Evolutionary conservation across 805 yeast species (phyloP), one percentile per base, ranked within the genome.

Genomic region (Lipomyces starkeyi): DNA sequence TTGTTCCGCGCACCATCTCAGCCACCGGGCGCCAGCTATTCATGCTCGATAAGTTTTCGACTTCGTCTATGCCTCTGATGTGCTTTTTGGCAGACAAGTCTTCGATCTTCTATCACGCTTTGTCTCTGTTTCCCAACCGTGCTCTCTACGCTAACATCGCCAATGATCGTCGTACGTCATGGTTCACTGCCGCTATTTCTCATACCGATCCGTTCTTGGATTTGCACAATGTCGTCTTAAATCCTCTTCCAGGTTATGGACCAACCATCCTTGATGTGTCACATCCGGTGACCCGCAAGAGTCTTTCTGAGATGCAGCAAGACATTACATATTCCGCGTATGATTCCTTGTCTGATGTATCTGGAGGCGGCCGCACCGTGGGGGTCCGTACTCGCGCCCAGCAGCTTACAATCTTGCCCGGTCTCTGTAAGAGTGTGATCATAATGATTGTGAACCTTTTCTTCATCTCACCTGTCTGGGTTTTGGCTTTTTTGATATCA

Each of bases 131-230:
- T 79, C 78, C 83, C 67, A 76, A 85, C 70, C 82, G 83, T 56
- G 77, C 87, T 5, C 78, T 91, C 58, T 91, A 91, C 75, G 90
- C 95, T 5, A 92, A 92, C 78, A 84, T 90, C 54, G 84, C 88
- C 66, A 90, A 91, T 70, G 97, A 91, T 78, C 88, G 88, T 71
- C 85, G 97, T 72, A 87, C 96, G 3, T 85, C 91, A 17, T 92
- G 91, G 89, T 91, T 90, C 85, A 91, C 96, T 1, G 83, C 96
- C 0, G 91, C 91, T 4, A 90, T 90, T 47, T 85, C 90, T 0
- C 73, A 78, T 34, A 78, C 81, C 49, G 91, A 89, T 73, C 92
- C 92, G 0, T 88, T 87, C 75, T 78, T 79, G 64, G 77, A 76
- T 20, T 72, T 81, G 13, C 66, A 63, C 20, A 29, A 27, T 22